Conservation (phyloP, 2,329 filamentous ascomycete species). For the Neonectria faginata region DNA sequence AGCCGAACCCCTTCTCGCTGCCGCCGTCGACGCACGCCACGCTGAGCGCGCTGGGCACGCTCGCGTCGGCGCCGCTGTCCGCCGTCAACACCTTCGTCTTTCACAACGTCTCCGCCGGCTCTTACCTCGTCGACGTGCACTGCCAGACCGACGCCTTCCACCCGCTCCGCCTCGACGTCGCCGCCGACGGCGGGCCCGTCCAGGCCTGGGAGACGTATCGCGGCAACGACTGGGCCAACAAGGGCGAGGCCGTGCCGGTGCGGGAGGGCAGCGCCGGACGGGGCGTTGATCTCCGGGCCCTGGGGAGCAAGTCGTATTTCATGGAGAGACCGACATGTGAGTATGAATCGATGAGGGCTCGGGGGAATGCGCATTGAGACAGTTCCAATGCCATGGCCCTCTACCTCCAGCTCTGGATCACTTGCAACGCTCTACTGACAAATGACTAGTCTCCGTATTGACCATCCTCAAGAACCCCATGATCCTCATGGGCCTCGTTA, state of each 20-base stretch:
- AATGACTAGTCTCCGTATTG: constrained; percentile 76
- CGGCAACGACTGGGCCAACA: constrained; percentile 91
- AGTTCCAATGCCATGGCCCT: not conserved
- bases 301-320: constrained; percentile 79
- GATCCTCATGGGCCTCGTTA: constrained; percentile 91
- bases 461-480: constrained; percentile 92
- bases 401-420: too few relatives aligned
- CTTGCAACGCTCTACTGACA: constrained; percentile 9
- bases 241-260: constrained; percentile 70
- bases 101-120: constrained; percentile 74
- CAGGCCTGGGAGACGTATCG: constrained; percentile 86
- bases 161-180: constrained; percentile 83
- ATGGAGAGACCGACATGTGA: constrained; percentile 80
- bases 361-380: not conserved
- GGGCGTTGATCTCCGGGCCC: constrained; percentile 70
- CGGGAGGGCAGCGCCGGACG: constrained; percentile 52
- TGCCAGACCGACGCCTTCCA: constrained; percentile 80
- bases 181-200: constrained; percentile 56
- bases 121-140: constrained; percentile 86
- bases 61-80: constrained; percentile 71
- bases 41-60: constrained; percentile 56
- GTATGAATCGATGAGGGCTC: constrained; percentile 50
- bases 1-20: constrained; percentile 64
- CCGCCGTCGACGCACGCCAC: constrained; percentile 76
- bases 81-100: constrained; percentile 80